Base-by-base conservation (phyloP, 345 rosid species). In the Citrus trifoliata region DNA sequence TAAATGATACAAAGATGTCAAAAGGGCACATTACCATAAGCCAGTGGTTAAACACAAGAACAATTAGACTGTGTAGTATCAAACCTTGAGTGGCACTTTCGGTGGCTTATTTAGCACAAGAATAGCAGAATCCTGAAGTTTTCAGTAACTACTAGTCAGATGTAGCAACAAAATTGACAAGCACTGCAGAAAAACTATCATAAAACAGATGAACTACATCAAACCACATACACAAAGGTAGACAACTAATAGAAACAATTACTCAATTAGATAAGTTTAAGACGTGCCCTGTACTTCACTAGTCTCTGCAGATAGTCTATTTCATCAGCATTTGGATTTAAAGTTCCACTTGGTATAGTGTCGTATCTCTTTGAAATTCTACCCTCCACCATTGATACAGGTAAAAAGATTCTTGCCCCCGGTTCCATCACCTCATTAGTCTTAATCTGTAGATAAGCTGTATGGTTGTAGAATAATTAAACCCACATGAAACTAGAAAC, bases 101-200 rank as follows among this genome's bases (percentile, higher is more conserved):
- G 98, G 98, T 21, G 98, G 98, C 86, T 93, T 95, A 83, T 93
- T 93, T 55, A 95, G 87, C 83, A 95, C 93, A 56, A 95, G 80
- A 70, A 95, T 83, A 40, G 97, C 91, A 58, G 94, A 87, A 81
- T 93, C 98, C 98, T 92, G 82, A 77, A 80, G 79, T 67, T 67
- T 30, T 56, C 66, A 63, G 73, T 35, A 51, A 35, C n/a, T n/a
- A 81, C 14, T 1, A 10, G n/a, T 63, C 12, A 83, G 33, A 74
- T 68, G 5, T 19, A 6, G 71, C 58, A 73, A 70, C 16, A 73
- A 62, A 32, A 14, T 19, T 12, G 10, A 12, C 77, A 22, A 75
- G 77, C 18, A 80, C 1, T 56, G 27, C 33, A 76, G 18, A 75
- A 22, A n/a, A 42, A 53, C 4, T 60, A 59, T 2, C 30, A 64